Evolutionary conservation across 192 early-diverging fungal genomes (phyloP).

Genomic region (Mortierella antarctica): DNA sequence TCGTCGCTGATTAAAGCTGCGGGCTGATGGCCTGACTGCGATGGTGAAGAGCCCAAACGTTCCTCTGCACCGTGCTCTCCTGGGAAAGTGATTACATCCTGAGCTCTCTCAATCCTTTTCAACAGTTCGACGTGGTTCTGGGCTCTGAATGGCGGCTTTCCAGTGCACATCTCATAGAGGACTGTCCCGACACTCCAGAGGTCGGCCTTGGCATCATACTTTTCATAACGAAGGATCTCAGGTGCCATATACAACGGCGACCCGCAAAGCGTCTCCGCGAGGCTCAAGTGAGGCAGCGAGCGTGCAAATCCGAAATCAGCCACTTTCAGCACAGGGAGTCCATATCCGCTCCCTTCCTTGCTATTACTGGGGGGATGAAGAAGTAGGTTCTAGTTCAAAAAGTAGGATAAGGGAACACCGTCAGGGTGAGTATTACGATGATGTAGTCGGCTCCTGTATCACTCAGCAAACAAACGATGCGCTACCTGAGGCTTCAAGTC

Average conservation of each 20-base stretch:
- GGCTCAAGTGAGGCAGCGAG: constrained; percentile 79
- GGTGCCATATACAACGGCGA: constrained; percentile 97
- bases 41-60: constrained; percentile 25
- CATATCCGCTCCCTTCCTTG: constrained; percentile 61
- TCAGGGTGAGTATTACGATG: background rate
- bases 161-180: constrained; percentile 93
- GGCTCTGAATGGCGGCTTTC: constrained; percentile 92
- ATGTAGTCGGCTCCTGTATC: background rate
- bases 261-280: constrained; percentile 96
- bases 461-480: background rate
- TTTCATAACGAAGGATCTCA: constrained; percentile 89
- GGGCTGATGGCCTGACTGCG: constrained; percentile 16
- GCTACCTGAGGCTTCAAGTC: constrained; percentile 96
- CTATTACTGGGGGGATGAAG: constrained; percentile 68
- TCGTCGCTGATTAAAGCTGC: constrained; percentile 66
- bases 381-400: constrained; percentile 74
- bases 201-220: constrained; percentile 95
- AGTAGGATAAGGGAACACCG: background rate
- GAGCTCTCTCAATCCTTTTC: constrained; percentile 86
- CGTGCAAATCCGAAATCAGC: constrained; percentile 99
- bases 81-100: constrained; percentile 90
- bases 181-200: constrained; percentile 97
- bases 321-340: constrained; percentile 87
- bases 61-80: constrained; percentile 60
- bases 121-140: constrained; percentile 94